phyloP scores from a whole-genome alignment of 345 rosid genomes.

The Lepidium africanum region DNA sequence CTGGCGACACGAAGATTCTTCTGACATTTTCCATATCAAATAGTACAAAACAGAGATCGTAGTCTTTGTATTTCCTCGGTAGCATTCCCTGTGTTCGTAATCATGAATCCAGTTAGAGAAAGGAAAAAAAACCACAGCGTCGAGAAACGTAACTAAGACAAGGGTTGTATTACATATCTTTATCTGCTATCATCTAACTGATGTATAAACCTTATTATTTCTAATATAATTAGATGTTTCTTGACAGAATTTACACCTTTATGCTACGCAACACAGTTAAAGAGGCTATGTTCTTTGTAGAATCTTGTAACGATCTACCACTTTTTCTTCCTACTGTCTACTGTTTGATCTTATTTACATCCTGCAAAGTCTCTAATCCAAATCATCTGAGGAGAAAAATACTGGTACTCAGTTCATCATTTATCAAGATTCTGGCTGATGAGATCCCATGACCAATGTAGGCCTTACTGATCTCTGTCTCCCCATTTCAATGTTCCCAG shows the following conservation, averaged over 20 bases:
- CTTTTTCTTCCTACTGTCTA: background rate
- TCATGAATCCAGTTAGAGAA: constrained; percentile 5
- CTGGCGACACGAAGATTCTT: constrained; percentile 44
- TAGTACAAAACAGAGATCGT: background rate
- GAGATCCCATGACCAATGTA: constrained; percentile 32
- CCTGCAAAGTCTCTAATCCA: background rate
- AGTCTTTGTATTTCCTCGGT: background rate
- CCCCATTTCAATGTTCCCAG: constrained; percentile 52
- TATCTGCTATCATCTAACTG: background rate
- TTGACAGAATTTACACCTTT: background rate
- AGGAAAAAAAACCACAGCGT: background rate
- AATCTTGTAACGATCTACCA: background rate
- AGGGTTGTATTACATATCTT: constrained; percentile 2
- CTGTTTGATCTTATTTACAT: constrained; percentile 6
- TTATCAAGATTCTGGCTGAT: constrained; percentile 7
- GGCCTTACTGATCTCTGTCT: constrained; percentile 66
- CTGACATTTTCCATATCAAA: constrained; percentile 2
- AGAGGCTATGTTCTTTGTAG: background rate
- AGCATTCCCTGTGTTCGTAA: background rate
- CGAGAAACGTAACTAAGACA: background rate
- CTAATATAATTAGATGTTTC: constrained; percentile 5
- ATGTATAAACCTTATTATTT: background rate
- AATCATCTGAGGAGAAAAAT: background rate
- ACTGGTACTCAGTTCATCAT: background rate
- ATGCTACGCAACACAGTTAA: background rate